Evolutionary conservation across 768 basidiomycete species (phyloP).

Genomic region (Sporobolomyces roseus): DNA sequence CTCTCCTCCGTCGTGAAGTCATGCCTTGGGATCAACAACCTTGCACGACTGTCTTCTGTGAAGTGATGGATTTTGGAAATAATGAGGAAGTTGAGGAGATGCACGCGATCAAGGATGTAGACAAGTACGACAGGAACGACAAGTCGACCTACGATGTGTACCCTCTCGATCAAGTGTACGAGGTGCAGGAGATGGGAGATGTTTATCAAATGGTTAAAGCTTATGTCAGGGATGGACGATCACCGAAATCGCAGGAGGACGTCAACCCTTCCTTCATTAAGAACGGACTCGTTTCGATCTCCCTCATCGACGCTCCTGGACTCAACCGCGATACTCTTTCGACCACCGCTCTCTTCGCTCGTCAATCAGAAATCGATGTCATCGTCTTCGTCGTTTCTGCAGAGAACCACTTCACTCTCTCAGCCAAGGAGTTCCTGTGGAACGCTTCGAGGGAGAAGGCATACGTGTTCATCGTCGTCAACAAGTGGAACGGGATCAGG

Average conservation of each 20-base stretch:
- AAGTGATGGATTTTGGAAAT: constrained; percentile 85
- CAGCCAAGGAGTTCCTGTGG: constrained; percentile 86
- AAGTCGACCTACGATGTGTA: constrained; percentile 70
- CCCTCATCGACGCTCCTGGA: constrained; percentile 96
- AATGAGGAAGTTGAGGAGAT: constrained; percentile 70
- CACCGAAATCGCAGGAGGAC: constrained; percentile 49
- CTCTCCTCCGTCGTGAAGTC: constrained; percentile 78
- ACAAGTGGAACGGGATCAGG: constrained; percentile 92
- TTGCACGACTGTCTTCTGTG: constrained; percentile 93
- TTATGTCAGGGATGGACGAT: constrained; percentile 77
- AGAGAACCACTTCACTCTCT: constrained; percentile 96
- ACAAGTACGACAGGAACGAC: constrained; percentile 65
- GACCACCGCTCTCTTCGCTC: constrained; percentile 90
- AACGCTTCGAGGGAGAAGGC: constrained; percentile 95
- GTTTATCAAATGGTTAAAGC: constrained; percentile 74
- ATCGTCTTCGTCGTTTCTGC: constrained; percentile 97
- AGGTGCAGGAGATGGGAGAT: constrained; percentile 71
- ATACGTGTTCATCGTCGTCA: constrained; percentile 96
- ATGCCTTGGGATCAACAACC: constrained; percentile 99
- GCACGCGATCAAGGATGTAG: constrained; percentile 62
- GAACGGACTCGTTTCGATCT: constrained; percentile 76
- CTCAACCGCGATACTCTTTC: constrained; percentile 91
- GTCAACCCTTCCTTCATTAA: constrained; percentile 38
- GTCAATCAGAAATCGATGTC: constrained; percentile 97
- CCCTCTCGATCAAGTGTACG: constrained; percentile 67